phyloP scores from a whole-genome alignment of 305 asterid species.

The Plantago lanceolata region DNA sequence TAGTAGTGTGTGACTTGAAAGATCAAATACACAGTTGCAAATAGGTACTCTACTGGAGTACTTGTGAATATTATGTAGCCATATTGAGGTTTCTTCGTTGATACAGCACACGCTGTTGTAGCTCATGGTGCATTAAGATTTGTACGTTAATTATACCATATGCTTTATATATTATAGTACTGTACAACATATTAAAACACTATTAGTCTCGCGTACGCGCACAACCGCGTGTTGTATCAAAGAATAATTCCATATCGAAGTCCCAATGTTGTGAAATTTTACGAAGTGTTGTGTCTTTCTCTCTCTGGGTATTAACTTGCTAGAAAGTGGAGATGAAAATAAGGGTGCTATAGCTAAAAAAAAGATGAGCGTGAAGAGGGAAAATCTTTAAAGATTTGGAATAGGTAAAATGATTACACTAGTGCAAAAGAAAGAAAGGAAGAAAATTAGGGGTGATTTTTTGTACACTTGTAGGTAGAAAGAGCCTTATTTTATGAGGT shows the following conservation, averaged over 20 bases:
- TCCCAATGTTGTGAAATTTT: constrained; percentile 19
- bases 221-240: no score
- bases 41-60: no score
- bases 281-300: constrained; percentile 24
- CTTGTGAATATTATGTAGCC: constrained; percentile 1
- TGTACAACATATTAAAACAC: no score
- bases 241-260: no score
- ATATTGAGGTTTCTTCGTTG: no score
- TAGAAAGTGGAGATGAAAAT: constrained; percentile 32
- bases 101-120: no score
- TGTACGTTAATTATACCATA: no score
- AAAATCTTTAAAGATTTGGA: constrained; percentile 58
- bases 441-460: no score
- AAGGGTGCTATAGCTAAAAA: constrained; percentile 19
- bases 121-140: no score
- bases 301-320: constrained; percentile 40
- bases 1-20: no score
- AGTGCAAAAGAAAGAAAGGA: neutral
- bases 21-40: neutral
- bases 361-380: constrained; percentile 7
- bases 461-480: constrained; percentile 13
- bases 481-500: constrained; percentile 35
- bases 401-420: constrained; percentile 44
- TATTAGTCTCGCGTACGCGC: no score
- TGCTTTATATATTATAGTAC: no score